Conservation (phyloP, 306 rosid species). For the Lathyrus oleraceus region DNA sequence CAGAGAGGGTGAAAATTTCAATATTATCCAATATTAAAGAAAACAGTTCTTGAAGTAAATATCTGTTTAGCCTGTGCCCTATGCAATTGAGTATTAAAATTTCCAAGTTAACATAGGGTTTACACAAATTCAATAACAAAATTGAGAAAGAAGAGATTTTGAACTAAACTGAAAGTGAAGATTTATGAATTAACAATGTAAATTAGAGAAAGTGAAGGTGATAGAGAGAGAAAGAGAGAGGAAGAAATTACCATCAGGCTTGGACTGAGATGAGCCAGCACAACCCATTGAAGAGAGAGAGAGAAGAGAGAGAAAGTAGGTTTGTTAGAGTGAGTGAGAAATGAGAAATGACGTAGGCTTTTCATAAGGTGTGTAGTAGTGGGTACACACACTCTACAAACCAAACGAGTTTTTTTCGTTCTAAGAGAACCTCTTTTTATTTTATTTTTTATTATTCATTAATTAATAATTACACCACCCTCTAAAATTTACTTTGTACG, state of each 20-base stretch:
- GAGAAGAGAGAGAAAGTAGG: background rate
- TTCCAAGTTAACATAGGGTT: background rate
- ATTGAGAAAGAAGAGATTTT: slow-evolving; percentile 12
- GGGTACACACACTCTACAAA: background rate
- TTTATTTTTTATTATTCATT: too few species aligned
- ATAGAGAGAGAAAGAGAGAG: slow-evolving; percentile 4
- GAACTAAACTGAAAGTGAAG: background rate
- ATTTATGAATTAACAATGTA: slow-evolving; percentile 37
- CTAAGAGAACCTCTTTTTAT: background rate
- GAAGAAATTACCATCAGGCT: slow-evolving; percentile 64
- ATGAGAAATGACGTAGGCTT: slow-evolving; percentile 7
- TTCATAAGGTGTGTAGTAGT: background rate
- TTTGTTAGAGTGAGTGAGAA: too few species aligned
- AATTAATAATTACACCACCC: background rate
- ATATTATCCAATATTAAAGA: background rate
- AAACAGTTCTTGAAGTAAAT: background rate
- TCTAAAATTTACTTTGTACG: too few species aligned
- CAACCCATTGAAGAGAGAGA: slow-evolving; percentile 67
- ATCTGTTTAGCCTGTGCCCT: background rate
- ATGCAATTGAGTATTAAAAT: background rate
- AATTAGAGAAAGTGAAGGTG: slow-evolving; percentile 17
- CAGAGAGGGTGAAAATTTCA: slow-evolving; percentile 1
- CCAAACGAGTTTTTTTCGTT: background rate
- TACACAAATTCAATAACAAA: background rate
- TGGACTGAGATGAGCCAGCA: slow-evolving; percentile 83